Conservation (phyloP, 2,329 filamentous ascomycete species). For the Lachnellula subtilissima region DNA sequence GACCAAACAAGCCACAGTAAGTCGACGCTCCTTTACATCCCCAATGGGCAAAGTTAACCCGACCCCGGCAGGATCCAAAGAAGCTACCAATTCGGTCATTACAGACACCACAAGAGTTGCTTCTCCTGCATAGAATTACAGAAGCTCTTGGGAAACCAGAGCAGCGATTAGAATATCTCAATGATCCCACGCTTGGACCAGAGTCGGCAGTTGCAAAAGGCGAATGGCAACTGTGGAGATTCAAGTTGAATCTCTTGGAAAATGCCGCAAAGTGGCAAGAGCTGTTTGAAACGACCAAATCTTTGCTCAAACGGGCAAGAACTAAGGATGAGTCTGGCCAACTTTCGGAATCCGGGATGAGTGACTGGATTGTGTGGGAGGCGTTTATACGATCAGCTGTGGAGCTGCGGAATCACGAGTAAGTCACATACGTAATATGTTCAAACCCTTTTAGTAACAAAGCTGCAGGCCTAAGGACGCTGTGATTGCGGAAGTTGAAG, state of each 20-base stretch:
- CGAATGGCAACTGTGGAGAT: constrained; percentile 32
- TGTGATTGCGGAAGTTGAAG: constrained; percentile 25
- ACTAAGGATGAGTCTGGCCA: constrained; percentile 25
- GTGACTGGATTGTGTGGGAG: constrained; percentile 33
- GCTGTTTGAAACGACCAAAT: constrained; percentile 22
- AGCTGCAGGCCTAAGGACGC: constrained; percentile 12
- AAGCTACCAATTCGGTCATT: constrained; percentile 28
- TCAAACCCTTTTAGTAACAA: constrained; percentile 1
- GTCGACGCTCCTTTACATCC: constrained; percentile 2
- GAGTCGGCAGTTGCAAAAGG: constrained; percentile 31
- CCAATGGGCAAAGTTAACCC: constrained; percentile 1
- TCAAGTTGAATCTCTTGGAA: constrained; percentile 26
- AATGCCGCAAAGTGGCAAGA: constrained; percentile 25
- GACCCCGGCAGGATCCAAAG: constrained; percentile 20
- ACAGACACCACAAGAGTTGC: constrained; percentile 32
- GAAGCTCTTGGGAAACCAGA: constrained; percentile 22
- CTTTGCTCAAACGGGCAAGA: constrained; percentile 27
- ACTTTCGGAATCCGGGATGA: constrained; percentile 25
- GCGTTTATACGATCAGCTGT: constrained; percentile 26
- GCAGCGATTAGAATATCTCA: constrained; percentile 26
- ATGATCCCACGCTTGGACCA: constrained; percentile 29
- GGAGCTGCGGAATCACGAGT: constrained; percentile 21
- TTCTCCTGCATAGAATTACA: constrained; percentile 29
- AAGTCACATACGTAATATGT: constrained; percentile 8
- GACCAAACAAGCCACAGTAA: constrained; percentile 27